Evolutionary conservation across 768 basidiomycete genomes (phyloP), one percentile per base, ranked within the genome.

Genomic region (Leccinum longicurvipes): DNA sequence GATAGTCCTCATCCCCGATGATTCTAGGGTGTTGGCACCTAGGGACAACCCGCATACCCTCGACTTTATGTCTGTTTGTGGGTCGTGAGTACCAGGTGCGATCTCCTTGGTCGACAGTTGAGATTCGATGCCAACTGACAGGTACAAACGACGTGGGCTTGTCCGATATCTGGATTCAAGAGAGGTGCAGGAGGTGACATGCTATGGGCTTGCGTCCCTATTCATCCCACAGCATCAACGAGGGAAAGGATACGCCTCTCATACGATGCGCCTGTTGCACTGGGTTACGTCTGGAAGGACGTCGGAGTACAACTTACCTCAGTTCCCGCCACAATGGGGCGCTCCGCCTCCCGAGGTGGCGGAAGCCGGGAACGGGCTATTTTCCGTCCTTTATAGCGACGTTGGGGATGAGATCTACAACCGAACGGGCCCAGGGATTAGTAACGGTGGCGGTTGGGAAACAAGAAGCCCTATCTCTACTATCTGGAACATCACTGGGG

Each of bases 241-340:
- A 42, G 69, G 76, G 6, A 78, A 77, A 36, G 85, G 85, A 9
- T 85, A 82, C 58, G 83, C 79, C 4, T 63, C 65, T 12, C 81
- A 83, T 57, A 82, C 85, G 83, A 82, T 85, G 83, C 72, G 78
- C n/a, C 72, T 86, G 17, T 53, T 86, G 39, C 84, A 86, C 61
- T 80, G 78, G 74, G 74, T 80, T 27, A 77, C 78, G 11, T n/a
- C n/a, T n/a, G n/a, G n/a, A 68, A 72, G 60, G 56, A 42, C 44
- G 58, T 2, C 62, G 64, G n/a, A 65, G 65, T 9, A 39, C 49
- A 32, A 53, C 63, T 41, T n/a, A n/a, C n/a, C n/a, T n/a, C n/a
- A 51, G 50, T 75, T 73, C 72, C 79, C 80, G 7, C 47, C 53
- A 0, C 59, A 57, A 41, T 78, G 73, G 74, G 82, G 81, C 8